A percentile compares a stretch with the other conserved stretches of the same genome.
Conservation (phyloP, 2,329 filamentous ascomycete species). For the Colletotrichum horii region DNA sequence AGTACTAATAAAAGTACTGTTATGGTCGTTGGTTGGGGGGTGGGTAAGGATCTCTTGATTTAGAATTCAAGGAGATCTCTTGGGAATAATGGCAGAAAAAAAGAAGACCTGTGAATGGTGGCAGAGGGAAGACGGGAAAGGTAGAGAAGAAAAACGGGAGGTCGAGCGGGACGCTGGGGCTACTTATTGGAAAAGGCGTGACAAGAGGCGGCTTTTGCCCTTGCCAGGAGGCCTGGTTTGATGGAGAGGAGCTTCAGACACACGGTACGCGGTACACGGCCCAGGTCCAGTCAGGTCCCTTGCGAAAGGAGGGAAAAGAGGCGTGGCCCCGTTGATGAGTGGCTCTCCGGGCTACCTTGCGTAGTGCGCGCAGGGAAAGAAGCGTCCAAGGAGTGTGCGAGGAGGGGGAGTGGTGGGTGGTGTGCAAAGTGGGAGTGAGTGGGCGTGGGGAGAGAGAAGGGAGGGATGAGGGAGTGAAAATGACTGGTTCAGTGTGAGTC, state of each 20-base stretch:
- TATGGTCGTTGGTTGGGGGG: constrained; percentile 27
- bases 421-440: background rate
- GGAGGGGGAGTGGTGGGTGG: background rate
- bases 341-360: background rate
- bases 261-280: background rate
- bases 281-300: constrained; percentile 15
- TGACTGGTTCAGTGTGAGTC: constrained; percentile 3
- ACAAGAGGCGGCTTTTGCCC: constrained; percentile 18
- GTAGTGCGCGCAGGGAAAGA: constrained; percentile 1
- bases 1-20: constrained; percentile 28
- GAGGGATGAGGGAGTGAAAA: background rate
- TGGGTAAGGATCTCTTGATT: constrained; percentile 34
- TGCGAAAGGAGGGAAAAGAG: constrained; percentile 9
- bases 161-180: constrained; percentile 31
- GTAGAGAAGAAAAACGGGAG: constrained; percentile 33
- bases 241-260: constrained; percentile 10
- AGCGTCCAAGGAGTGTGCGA: background rate
- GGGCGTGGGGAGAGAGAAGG: background rate
- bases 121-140: constrained; percentile 33
- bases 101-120: constrained; percentile 30
- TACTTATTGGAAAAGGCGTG: constrained; percentile 42
- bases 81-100: constrained; percentile 32
- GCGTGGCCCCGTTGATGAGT: constrained; percentile 16
- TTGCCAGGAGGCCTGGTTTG: constrained; percentile 17
- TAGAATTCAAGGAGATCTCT: constrained; percentile 32